These are phyloP conservation scores for Acer yangbiense DNA, from an alignment of 345 rosid species.

Conservation along the genomic window DNA sequence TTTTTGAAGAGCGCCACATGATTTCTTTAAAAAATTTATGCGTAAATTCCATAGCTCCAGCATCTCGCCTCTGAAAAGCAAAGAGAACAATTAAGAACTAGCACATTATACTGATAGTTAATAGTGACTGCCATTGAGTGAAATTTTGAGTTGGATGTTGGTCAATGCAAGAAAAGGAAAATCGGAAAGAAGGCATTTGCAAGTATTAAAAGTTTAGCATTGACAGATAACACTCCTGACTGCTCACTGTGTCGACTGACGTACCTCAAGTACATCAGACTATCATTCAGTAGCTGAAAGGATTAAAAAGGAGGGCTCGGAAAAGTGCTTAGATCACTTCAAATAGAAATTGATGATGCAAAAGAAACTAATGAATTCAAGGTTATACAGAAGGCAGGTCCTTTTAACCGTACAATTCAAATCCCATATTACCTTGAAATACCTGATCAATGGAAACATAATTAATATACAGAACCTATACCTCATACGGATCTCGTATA, in stretches of 20 bases:
- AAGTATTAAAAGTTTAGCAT: not conserved
- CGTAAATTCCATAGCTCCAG: constrained; percentile 73
- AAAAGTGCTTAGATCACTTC: not conserved
- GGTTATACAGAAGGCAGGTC: not conserved
- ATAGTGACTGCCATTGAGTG: not conserved
- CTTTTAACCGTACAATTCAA: not conserved
- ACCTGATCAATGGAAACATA: not conserved
- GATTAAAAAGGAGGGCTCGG: not conserved
- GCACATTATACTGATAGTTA: constrained; percentile 3
- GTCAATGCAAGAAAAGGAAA: not conserved
- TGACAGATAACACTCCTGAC: not conserved
- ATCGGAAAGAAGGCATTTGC: not conserved
- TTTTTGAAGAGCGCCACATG: constrained; percentile 98
- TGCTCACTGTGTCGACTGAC: not conserved
- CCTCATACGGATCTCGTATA: constrained; percentile 93
- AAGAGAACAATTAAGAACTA: constrained; percentile 11
- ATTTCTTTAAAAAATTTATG: constrained; percentile 75
- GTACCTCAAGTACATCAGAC: constrained; percentile 1
- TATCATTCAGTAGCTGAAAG: not conserved
- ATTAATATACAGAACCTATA: constrained; percentile 18
- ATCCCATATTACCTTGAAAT: not conserved
- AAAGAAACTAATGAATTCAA: constrained; percentile 5
- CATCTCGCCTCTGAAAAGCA: constrained; percentile 63
- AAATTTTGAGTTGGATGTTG: not conserved
- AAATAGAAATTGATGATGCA: not conserved